A percentile compares a stretch with the other conserved stretches of the same genome.
Evolutionary conservation across 208 protist species (phyloP).

Genomic region (Leishmania amazonensis): DNA sequence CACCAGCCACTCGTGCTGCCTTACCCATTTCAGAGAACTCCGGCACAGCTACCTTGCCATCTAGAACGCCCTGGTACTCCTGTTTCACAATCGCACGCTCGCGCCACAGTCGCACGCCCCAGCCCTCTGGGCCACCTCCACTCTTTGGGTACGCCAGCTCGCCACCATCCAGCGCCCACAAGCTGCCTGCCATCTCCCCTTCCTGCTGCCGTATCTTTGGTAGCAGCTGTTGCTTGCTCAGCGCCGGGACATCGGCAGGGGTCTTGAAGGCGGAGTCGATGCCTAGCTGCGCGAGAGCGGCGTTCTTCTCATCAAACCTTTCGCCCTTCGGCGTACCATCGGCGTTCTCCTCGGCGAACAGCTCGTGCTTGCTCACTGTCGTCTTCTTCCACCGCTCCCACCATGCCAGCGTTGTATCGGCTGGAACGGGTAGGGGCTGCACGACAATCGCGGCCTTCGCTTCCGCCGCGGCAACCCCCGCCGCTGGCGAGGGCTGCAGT

Average conservation of each 20-base stretch:
- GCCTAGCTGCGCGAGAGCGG: constrained; percentile 74
- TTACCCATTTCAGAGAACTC: constrained; percentile 66
- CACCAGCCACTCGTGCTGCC: constrained; percentile 53
- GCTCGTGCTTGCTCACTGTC: constrained; percentile 85
- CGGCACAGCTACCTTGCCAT: constrained; percentile 44
- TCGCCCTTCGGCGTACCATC: constrained; percentile 87
- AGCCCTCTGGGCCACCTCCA: constrained; percentile 78
- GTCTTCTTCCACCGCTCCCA: constrained; percentile 84
- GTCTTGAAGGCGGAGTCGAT: constrained; percentile 75
- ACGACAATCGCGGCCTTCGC: constrained; percentile 9
- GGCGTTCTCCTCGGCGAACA: constrained; percentile 75
- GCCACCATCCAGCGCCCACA: constrained; percentile 88
- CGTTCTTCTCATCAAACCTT: constrained; percentile 86
- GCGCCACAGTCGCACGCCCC: constrained; percentile 86
- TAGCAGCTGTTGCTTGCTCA: constrained; percentile 62
- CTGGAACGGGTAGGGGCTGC: constrained; percentile 55
- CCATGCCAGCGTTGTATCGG: constrained; percentile 77
- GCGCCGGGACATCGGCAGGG: constrained; percentile 58
- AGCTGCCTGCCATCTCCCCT: constrained; percentile 71
- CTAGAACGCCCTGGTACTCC: constrained; percentile 64
- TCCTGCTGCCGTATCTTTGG: constrained; percentile 63
- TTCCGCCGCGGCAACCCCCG: not conserved
- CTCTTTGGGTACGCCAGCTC: constrained; percentile 88
- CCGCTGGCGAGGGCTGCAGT: constrained; percentile 10
- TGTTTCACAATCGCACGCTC: constrained; percentile 75